Base-by-base conservation (phyloP, 495 filamentous ascomycete species). In the Penicillium turbatum region DNA sequence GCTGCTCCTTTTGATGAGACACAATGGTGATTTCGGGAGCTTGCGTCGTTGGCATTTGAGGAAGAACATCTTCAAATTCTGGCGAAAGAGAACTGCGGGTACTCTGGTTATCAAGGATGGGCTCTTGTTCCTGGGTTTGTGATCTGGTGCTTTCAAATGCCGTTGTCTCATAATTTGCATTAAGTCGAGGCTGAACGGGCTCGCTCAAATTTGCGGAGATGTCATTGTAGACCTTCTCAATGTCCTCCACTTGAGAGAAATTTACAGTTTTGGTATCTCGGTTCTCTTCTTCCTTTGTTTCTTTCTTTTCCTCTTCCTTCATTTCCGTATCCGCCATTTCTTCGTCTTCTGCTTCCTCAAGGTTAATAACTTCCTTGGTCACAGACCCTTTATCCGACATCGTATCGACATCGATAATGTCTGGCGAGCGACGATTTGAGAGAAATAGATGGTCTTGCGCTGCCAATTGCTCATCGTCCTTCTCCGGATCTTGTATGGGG, bases 1-100 rank as follows among this genome's bases (percentile, higher is more conserved):
- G 15, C 49, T 8, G 32, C 54, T 17, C 31, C 24, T 21, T 16
- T 39, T 49, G 47, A 27, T 48, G 59, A n/a, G 60, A 59, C 13
- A 51, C 43, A 27, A 78, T 67, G 57, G 49, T 43, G 19, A 51
- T 51, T 39, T 26, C 24, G 40, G 54, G 34, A 24, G 21, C 38
- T 24, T 52, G 29, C 6, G 10, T 36, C 4, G 10, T 36, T n/a
- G 17, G 54, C 34, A 50, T n/a, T 26, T 51, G 50, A 16, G 57
- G 57, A 8, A 60, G 30, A 27, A 81, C 72, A 62, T 80, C 75
- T 60, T 82, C 81, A 45, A 82, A 81, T 24, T 76, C 73, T 11
- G 78, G 81, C 19, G 79, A 79, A 9, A 73, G 74, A 2, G 81
- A 82, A 29, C 49, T 51, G 34, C 21, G 24, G 36, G 30, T 9